Evolutionary conservation across 306 rosid genomes (phyloP), one percentile per base, ranked within the genome.

Genomic region (Vigna hirtella): DNA sequence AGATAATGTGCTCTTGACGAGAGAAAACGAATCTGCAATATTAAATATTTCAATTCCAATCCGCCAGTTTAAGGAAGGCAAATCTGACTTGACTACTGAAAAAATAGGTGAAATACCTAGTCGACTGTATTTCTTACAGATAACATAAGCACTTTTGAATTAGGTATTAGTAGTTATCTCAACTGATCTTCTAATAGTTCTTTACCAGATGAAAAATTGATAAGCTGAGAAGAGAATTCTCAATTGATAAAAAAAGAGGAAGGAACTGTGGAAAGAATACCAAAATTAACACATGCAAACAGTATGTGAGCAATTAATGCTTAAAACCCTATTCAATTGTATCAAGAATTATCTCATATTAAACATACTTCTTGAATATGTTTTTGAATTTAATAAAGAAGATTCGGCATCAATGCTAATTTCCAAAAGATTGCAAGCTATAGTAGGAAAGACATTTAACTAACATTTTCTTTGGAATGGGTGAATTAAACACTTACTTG

Each of bases 11-110:
- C 94, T 87, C 87, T 89, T 75, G 93, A 89, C 30, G 85, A 76
- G 84, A 94, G 91, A 73, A 76, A 74, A 63, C 93, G 98, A 71
- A 94, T 84, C 98, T 94, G 86, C 63, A 72, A 75, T 52, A 59
- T 51, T 59, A 76, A 72, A 53, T 28, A 70, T 53, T 83, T 83
- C 68, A 58, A 72, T 58, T 82, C 80, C 69, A 65, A 49, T 66
- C 26, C 69, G 66, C 38, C 24, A 62, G 61, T 45, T 58, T 42
- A 22, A 22, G 57, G 64, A 72, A 28, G 58, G 72, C 59, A 70
- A 36, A 42, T 22, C 45, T 14, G 20, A 62, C 13, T 43, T 66
- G 63, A 74, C 61, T 38, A 55, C 40, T 14, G 70, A 40, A 26
- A 24, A 47, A 51, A n/a, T 20, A 69, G 36, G 67, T 76, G 67